Conservation (phyloP, 306 rosid species). For the Biancaea sappan region DNA sequence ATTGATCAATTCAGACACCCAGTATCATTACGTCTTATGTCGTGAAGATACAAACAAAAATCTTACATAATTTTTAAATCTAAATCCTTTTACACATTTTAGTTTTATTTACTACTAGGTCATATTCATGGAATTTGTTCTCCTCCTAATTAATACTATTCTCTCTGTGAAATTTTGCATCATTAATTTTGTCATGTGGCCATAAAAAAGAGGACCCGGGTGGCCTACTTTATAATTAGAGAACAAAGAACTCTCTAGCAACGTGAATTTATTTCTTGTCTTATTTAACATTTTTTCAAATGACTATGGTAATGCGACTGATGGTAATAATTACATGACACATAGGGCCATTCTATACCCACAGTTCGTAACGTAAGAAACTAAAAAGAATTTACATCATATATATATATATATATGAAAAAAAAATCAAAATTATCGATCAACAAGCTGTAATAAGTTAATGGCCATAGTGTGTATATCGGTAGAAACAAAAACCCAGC, state of each 20-base stretch:
- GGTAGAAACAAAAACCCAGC: not conserved
- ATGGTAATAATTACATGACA: not conserved
- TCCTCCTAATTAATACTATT: not conserved
- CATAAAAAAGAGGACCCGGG: not conserved
- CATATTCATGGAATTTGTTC: not conserved
- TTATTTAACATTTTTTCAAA: not conserved
- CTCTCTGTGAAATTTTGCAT: not conserved
- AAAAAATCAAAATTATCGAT: not conserved
- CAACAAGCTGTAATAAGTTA: not conserved
- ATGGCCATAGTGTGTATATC: not conserved
- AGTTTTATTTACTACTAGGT: not conserved
- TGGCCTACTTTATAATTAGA: not conserved
- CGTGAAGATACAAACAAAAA: not conserved
- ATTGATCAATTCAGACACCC: slow-evolving; percentile 9
- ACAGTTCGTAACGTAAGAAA: not conserved
- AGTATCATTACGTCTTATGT: not conserved
- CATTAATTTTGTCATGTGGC: not conserved
- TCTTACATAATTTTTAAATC: not conserved
- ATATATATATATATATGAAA: too few relatives aligned
- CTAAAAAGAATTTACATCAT: not conserved
- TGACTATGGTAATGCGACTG: not conserved
- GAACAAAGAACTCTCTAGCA: not conserved
- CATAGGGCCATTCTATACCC: not conserved
- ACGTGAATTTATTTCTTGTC: not conserved
- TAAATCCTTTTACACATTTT: not conserved